These are phyloP conservation scores for Keithomyces neogunnii DNA, from an alignment of 2,329 filamentous ascomycete genomes.

Conservation along the genomic window DNA sequence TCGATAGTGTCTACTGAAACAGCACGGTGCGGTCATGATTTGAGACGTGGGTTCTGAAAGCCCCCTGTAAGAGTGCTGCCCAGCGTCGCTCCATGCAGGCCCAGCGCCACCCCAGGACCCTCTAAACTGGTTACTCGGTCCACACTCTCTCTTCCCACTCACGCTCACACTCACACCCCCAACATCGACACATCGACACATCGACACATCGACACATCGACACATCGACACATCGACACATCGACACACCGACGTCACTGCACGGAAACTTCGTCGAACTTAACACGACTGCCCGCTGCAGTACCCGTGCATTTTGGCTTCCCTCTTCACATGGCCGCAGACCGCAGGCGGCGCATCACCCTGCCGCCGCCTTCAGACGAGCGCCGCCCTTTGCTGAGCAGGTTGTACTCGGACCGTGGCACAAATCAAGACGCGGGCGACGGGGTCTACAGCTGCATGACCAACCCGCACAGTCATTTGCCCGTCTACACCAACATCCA, in stretches of 20 bases:
- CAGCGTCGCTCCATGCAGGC: no score
- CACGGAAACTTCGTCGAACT: neutral
- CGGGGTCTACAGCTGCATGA: constrained; percentile 41
- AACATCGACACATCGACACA: neutral
- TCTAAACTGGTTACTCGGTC: no score
- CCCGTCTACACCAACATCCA: constrained; percentile 75
- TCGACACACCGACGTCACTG: no score
- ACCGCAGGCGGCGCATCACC: constrained; percentile 20
- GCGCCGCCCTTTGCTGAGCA: constrained; percentile 26
- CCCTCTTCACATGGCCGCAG: constrained; percentile 11
- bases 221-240: neutral
- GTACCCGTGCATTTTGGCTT: neutral
- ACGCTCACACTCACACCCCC: no score
- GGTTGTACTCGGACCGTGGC: constrained; percentile 21
- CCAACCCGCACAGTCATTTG: constrained; percentile 53
- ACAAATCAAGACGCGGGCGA: constrained; percentile 21
- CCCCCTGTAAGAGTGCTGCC: no score
- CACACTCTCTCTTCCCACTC: no score
- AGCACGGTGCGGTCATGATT: no score
- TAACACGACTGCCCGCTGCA: neutral
- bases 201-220: neutral
- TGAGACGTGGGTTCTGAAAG: no score
- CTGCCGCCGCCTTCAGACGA: constrained; percentile 20
- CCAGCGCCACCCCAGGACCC: no score
- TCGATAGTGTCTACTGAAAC: no score